Evolutionary conservation across 805 yeast species (phyloP), one percentile per base, ranked within the genome.

Genomic region (Metschnikowia lachancei): DNA sequence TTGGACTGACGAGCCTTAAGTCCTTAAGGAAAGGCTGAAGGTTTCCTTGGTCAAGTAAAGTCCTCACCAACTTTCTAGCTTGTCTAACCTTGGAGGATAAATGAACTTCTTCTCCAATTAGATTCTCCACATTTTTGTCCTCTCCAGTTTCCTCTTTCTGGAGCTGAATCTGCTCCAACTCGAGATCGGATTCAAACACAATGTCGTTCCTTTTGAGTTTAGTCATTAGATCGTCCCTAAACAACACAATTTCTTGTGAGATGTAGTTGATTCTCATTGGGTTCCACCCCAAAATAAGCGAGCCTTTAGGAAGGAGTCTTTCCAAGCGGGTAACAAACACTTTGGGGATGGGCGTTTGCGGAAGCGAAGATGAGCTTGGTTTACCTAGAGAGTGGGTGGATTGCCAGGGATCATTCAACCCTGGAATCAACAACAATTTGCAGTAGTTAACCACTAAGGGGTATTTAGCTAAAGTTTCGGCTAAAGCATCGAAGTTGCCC

Each of bases 401-500:
- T 30, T 83, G 82, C 97, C 98, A 94, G 0, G 97, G 97, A 65
- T 94, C 99, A 55, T 88, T 86, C 35, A 81, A 80, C 1, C 99
- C 98, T 0, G 98, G 97, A 1, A 92, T 70, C 48, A 94, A 78
- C 1, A 89, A 67, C 24, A 94, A 64, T 42, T 84, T 81, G 24
- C 85, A 74, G 6, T 67, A 60, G 7, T 67, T 59, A 12, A 81
- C 67, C 6, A 89, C 64, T 3, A 63, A 60, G 0, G 88, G 85
- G 55, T 70, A 86, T 39, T 76, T 72, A 9, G 83, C 76, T 16
- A 94, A 59, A 2, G 88, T 57, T 2, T 74, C 70, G 0, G 95
- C 92, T 13, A 94, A 70, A 2, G 80, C 70, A 57, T 91, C 96
- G 65, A 94, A 91, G 20, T 78, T 67, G 32, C 77, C 72, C 55